A percentile compares a stretch with the other conserved stretches of the same genome.
phyloP scores from a whole-genome alignment of 2,329 filamentous ascomycete genomes.

The Cordyceps pruinosa region DNA sequence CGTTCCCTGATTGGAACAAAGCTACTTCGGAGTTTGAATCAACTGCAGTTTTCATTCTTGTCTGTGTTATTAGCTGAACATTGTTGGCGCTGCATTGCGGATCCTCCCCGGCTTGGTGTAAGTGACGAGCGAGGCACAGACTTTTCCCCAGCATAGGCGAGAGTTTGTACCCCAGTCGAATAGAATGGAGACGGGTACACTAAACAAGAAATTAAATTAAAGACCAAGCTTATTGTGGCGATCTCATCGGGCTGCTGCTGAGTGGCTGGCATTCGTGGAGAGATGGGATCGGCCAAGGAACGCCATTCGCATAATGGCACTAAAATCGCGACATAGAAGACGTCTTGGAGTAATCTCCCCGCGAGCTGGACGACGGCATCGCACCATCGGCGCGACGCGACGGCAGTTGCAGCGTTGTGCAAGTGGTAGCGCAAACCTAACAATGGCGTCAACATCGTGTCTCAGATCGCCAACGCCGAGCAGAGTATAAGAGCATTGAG shows the following conservation, averaged over 20 bases:
- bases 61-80: not conserved
- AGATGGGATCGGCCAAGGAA: not conserved
- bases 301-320: slow-evolving; percentile 1
- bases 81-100: not conserved
- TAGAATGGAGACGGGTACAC: not conserved
- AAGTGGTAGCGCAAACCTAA: not conserved
- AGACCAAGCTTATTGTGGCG: not conserved
- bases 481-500: not conserved
- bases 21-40: not conserved
- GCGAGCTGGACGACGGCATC: not conserved
- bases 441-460: slow-evolving; percentile 10
- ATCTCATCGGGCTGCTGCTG: not conserved
- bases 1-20: not conserved
- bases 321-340: slow-evolving; percentile 9
- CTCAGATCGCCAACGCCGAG: slow-evolving; percentile 2
- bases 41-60: too few species aligned
- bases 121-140: not conserved
- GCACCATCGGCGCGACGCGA: not conserved
- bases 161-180: not conserved
- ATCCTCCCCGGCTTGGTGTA: not conserved
- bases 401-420: slow-evolving; percentile 1
- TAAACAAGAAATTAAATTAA: not conserved
- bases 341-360: slow-evolving; percentile 6
- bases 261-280: not conserved
- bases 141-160: not conserved